Conservation (phyloP, 23 red algal genomes). For the Agarophyton chilense region DNA sequence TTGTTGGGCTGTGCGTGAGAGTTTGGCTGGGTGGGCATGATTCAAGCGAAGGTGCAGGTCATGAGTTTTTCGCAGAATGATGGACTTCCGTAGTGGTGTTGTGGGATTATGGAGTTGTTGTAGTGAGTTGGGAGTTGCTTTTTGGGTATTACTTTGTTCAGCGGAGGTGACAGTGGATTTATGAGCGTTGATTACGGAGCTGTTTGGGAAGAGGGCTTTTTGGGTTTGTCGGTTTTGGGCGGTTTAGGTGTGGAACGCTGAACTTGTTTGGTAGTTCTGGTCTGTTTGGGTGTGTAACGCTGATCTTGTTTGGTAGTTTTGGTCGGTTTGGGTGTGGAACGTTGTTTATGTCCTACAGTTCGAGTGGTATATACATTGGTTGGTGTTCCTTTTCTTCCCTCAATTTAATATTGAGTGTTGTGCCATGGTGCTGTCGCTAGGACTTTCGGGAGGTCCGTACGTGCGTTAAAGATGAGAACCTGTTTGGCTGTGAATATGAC, state of each 20-base stretch:
- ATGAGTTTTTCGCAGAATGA: not conserved
- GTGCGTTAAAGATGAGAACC: not conserved
- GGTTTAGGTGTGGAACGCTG: not conserved
- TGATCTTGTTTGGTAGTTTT: not conserved
- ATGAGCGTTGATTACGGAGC: too few relatives aligned
- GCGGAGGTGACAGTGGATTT: not conserved
- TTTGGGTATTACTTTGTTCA: not conserved
- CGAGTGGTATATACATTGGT: not conserved
- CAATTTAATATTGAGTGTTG: not conserved
- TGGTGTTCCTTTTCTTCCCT: not conserved
- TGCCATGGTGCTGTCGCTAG: not conserved
- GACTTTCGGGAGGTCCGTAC: too few relatives aligned
- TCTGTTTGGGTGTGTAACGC: not conserved
- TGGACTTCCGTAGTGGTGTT: not conserved
- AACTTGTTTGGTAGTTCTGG: too few relatives aligned
- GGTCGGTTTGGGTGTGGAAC: not conserved
- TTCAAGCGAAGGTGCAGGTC: not conserved
- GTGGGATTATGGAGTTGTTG: not conserved
- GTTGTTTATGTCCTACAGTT: not conserved
- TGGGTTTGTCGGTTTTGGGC: not conserved
- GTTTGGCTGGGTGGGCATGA: not conserved
- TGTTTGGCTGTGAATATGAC: not conserved
- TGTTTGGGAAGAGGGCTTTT: not conserved
- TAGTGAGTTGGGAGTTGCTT: not conserved
- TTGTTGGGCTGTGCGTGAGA: not conserved